phyloP scores from a whole-genome alignment of 2,329 filamentous ascomycete species.

The Periconia macrospinosa region DNA sequence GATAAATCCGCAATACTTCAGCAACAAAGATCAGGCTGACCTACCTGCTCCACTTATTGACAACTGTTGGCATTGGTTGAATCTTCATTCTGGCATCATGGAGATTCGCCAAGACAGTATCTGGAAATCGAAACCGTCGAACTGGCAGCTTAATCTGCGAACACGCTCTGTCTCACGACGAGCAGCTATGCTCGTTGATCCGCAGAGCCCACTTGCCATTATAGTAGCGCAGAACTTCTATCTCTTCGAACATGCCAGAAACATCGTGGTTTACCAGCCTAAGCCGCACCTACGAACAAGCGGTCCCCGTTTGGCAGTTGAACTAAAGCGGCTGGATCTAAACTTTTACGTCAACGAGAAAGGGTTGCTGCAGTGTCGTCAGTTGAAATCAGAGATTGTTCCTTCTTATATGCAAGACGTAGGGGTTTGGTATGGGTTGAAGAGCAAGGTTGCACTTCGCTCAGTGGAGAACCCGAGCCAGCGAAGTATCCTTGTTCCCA shows the following conservation, averaged over 20 bases:
- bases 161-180: constrained; percentile 29
- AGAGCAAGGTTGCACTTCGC: constrained; percentile 60
- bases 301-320: constrained; percentile 43
- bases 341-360: constrained; percentile 54
- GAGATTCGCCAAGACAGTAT: constrained; percentile 55
- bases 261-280: constrained; percentile 55
- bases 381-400: constrained; percentile 59
- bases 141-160: constrained; percentile 47
- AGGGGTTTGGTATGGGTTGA: constrained; percentile 62
- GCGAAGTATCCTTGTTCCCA: constrained; percentile 58
- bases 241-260: constrained; percentile 50
- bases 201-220: constrained; percentile 47
- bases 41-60: constrained; percentile 56
- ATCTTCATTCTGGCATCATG: constrained; percentile 50
- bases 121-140: constrained; percentile 42
- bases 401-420: constrained; percentile 54
- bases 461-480: constrained; percentile 44
- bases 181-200: constrained; percentile 50
- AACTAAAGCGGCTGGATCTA: constrained; percentile 58
- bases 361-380: constrained; percentile 49
- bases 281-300: neutral
- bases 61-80: constrained; percentile 63
- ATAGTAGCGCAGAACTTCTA: constrained; percentile 51
- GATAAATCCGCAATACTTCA: constrained; percentile 35
- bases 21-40: constrained; percentile 40